These are phyloP conservation scores for Monosporascus sp. DNA, from an alignment of 2,329 filamentous ascomycete species.

Conservation along the genomic window DNA sequence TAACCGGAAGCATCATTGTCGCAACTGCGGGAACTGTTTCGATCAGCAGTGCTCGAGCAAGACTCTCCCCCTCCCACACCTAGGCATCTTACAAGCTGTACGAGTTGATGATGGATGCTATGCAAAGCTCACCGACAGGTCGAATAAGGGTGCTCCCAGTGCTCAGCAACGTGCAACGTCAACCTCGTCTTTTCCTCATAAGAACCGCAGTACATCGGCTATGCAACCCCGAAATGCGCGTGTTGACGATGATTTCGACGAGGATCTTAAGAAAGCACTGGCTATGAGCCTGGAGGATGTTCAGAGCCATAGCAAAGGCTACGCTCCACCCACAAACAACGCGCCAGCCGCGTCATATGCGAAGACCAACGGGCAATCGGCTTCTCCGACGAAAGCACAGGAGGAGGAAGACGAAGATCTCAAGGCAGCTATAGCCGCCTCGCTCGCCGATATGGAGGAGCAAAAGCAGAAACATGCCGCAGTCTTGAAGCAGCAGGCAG, in stretches of 20 bases:
- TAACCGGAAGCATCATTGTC: conserved; percentile 96
- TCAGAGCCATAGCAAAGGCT: conserved; percentile 67
- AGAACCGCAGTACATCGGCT: conserved; percentile 57
- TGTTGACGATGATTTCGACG: conserved; percentile 87
- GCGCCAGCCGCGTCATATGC: conserved; percentile 22
- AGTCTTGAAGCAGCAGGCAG: conserved; percentile 73
- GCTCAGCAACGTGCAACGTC: conserved; percentile 40
- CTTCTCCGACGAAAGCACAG: conserved; percentile 38
- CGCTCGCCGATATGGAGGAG: conserved; percentile 93
- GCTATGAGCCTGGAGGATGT: conserved; percentile 97
- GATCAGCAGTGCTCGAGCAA: conserved; percentile 94
- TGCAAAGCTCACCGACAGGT: conserved; percentile 77
- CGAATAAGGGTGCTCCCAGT: conserved; percentile 34
- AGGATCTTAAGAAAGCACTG: conserved; percentile 86
- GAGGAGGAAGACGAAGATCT: conserved; percentile 92
- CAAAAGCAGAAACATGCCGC: conserved; percentile 90
- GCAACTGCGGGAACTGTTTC: conserved; percentile 97
- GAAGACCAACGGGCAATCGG: conserved; percentile 31
- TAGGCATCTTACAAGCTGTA: conserved; percentile 87
- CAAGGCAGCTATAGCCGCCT: conserved; percentile 92
- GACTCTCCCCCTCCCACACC: conserved; percentile 77
- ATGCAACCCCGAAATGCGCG: conserved; percentile 91
- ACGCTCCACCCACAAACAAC: conserved; percentile 54
- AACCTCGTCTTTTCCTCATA: conserved; percentile 43
- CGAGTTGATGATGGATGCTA: conserved; percentile 96